Base-by-base conservation (phyloP, 805 yeast genomes). In the Spathaspora passalidarum region DNA sequence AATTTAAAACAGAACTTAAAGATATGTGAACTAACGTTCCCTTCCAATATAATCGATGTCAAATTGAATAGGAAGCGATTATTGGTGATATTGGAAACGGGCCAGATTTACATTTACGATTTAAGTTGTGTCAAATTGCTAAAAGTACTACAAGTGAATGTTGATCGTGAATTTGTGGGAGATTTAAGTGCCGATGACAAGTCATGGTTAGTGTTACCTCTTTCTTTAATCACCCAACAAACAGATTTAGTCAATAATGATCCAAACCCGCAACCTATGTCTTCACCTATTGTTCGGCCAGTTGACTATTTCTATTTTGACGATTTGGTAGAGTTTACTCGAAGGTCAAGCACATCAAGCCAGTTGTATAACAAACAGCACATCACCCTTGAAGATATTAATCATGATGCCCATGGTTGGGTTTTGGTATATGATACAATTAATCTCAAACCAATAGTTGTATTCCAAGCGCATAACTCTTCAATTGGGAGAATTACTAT, bases 21-120 rank as follows among this genome's bases (percentile, higher is more conserved):
- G 58, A 89, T 92, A 16, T 92, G 98, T 65, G 98, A 92, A 59
- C 70, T 92, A 54, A 80, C 92, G 0, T 94, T 90, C 63, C 92
- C 96, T 1, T 80, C 88, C 3, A 70, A 82, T 6, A 83, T 92
- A 2, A 68, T 85, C 21, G 80, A 80, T 42, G 84, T 92, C 26
- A 81, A 80, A 54, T 76, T 92, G 67, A 94, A 92, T 64, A 76
- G 97, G 37, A 85, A 86, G 55, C 70, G 97, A 38, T 73, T 92
- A 52, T 76, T 88, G 25, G 94, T 91, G 14, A 80, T 87, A 5
- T 69, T 92, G 44, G 68, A 69, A 48, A 73, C 80, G 42, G 92
- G 88, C 49, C 96, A 91, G 63, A 80, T 94, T 8, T 87, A 82
- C 61, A 80, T 92, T 40, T 94, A 92, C 68, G 97, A 92, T 63